These are phyloP conservation scores for Trifolium repens DNA, from an alignment of 306 rosid species.

Conservation along the genomic window DNA sequence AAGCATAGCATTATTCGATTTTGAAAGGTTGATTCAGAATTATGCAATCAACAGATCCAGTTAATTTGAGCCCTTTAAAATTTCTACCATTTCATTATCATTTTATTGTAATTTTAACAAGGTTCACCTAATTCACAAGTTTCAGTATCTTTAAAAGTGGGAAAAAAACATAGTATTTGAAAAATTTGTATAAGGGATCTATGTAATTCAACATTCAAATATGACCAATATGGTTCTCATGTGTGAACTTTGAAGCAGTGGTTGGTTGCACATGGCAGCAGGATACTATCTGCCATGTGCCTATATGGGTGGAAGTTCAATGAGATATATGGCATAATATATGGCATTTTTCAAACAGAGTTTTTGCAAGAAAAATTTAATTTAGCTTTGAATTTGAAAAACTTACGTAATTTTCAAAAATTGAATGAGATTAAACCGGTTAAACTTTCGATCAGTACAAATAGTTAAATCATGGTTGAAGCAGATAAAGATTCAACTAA, in stretches of 20 bases:
- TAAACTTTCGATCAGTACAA: no score
- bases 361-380: no score
- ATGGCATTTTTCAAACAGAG: constrained; percentile 33
- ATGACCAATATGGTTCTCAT: constrained; percentile 13
- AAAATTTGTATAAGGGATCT: neutral
- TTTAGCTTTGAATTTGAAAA: no score
- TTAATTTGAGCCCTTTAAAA: neutral
- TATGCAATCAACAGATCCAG: neutral
- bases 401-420: no score
- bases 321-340: constrained; percentile 51
- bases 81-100: neutral
- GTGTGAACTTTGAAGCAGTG: constrained; percentile 34
- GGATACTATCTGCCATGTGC: constrained; percentile 53
- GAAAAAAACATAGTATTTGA: neutral
- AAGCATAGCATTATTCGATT: neutral
- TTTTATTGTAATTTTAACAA: neutral
- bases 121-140: constrained; percentile 14
- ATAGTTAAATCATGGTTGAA: no score
- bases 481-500: no score
- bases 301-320: constrained; percentile 42
- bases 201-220: neutral
- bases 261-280: constrained; percentile 25
- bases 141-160: neutral
- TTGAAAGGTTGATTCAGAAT: neutral
- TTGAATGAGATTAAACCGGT: no score